These are phyloP conservation scores for Mycena indigotica DNA, from an alignment of 768 basidiomycete genomes.

Conservation along the genomic window DNA sequence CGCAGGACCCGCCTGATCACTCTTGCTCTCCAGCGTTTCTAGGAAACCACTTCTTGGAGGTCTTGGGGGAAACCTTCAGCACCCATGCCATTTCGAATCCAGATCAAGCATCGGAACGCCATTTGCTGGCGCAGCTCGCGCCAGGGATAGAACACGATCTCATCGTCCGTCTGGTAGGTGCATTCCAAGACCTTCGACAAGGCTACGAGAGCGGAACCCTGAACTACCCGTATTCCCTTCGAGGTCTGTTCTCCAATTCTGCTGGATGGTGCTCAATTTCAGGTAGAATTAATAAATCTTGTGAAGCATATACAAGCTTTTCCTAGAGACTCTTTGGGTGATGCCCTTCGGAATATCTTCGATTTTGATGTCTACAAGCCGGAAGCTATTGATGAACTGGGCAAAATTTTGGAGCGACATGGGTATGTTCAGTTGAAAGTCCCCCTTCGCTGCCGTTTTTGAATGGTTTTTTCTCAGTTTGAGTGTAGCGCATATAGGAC, in stretches of 20 bases:
- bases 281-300: slow-evolving; percentile 64
- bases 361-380: slow-evolving; percentile 72
- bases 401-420: slow-evolving; percentile 58
- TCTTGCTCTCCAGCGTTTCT: slow-evolving; percentile 55
- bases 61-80: slow-evolving; percentile 70
- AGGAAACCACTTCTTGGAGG: slow-evolving; percentile 73
- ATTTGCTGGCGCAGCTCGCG: slow-evolving; percentile 60
- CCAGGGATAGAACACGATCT: slow-evolving; percentile 58
- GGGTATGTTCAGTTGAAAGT: slow-evolving; percentile 42
- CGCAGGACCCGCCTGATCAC: not conserved
- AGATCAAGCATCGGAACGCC: slow-evolving; percentile 65
- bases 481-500: slow-evolving; percentile 53
- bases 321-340: slow-evolving; percentile 58
- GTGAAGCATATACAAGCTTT: slow-evolving; percentile 65
- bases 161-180: slow-evolving; percentile 58
- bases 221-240: slow-evolving; percentile 68
- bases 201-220: slow-evolving; percentile 60
- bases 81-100: slow-evolving; percentile 69
- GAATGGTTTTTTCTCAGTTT: slow-evolving; percentile 36
- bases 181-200: slow-evolving; percentile 63
- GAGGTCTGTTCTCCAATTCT: slow-evolving; percentile 44
- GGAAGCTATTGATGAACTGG: slow-evolving; percentile 63
- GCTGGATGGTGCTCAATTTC: not conserved
- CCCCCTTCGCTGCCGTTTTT: not conserved
- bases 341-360: slow-evolving; percentile 64